Evolutionary conservation across 805 yeast genomes (phyloP).

Genomic region (Candida insectorum): DNA sequence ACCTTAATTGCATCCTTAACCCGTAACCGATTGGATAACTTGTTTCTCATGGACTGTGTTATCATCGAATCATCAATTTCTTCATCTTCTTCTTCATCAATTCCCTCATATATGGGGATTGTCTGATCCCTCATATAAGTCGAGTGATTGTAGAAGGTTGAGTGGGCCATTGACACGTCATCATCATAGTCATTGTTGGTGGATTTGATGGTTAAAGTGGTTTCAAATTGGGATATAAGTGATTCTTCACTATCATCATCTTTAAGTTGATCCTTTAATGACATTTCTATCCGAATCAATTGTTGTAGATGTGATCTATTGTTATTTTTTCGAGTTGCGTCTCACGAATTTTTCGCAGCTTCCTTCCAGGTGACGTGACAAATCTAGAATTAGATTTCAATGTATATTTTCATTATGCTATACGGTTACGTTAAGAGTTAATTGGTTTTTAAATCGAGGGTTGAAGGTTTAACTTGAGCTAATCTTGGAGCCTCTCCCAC

Average conservation of each 20-base stretch:
- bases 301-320: slow-evolving; percentile 4
- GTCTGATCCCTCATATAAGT: slow-evolving; percentile 28
- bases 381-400: too few species aligned
- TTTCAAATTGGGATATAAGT: slow-evolving; percentile 41
- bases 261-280: slow-evolving; percentile 10
- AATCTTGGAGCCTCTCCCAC: slow-evolving; percentile 41
- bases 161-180: slow-evolving; percentile 40
- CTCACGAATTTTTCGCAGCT: background rate
- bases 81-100: slow-evolving; percentile 18
- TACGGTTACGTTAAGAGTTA: too few species aligned
- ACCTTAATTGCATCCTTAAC: slow-evolving; percentile 21
- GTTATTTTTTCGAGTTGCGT: slow-evolving; percentile 5
- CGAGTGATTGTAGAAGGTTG: slow-evolving; percentile 17
- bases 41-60: slow-evolving; percentile 30
- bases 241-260: slow-evolving; percentile 35
- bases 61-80: slow-evolving; percentile 16
- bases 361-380: background rate
- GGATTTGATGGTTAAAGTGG: slow-evolving; percentile 40
- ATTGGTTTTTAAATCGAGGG: too few species aligned
- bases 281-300: slow-evolving; percentile 7
- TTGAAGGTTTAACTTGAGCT: too few species aligned
- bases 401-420: too few species aligned
- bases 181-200: slow-evolving; percentile 33
- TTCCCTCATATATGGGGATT: slow-evolving; percentile 31
- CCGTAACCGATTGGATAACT: slow-evolving; percentile 25